phyloP scores from a whole-genome alignment of 2,329 filamentous ascomycete genomes.

The Penicillium decumbens region DNA sequence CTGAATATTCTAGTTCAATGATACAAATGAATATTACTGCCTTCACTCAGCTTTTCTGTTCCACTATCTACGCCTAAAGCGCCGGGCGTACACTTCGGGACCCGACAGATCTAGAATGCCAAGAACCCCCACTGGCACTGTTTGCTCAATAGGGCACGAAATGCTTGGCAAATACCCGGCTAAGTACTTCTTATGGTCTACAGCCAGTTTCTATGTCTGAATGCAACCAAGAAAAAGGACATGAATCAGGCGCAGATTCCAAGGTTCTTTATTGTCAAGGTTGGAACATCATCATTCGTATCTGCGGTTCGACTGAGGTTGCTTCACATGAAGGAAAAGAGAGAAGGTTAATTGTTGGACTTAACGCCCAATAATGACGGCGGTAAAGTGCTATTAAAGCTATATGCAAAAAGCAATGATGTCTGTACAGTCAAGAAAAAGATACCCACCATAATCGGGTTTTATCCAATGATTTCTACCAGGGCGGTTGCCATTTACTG shows the following conservation, averaged over 20 bases:
- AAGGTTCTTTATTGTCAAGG: too few relatives aligned
- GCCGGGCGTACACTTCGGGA: background rate
- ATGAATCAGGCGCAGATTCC: background rate
- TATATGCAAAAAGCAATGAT: background rate
- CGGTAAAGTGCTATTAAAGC: background rate
- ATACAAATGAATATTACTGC: background rate
- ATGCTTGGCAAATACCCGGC: background rate
- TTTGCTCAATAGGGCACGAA: background rate
- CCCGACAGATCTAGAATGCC: background rate
- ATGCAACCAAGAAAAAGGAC: background rate
- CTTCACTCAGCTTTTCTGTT: background rate
- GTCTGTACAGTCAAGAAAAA: background rate
- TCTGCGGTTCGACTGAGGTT: too few relatives aligned
- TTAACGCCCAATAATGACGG: background rate
- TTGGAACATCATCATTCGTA: too few relatives aligned
- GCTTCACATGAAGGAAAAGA: too few relatives aligned
- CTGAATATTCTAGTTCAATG: background rate
- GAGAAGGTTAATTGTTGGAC: background rate
- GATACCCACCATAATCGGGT: background rate
- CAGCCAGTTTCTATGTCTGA: background rate
- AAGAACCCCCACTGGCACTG: background rate
- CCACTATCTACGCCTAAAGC: background rate
- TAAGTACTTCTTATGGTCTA: background rate
- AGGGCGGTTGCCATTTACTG: conserved; percentile 11
- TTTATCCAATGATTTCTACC: background rate